phyloP scores from a whole-genome alignment of 345 rosid species.

The Streptanthus diversifolius region DNA sequence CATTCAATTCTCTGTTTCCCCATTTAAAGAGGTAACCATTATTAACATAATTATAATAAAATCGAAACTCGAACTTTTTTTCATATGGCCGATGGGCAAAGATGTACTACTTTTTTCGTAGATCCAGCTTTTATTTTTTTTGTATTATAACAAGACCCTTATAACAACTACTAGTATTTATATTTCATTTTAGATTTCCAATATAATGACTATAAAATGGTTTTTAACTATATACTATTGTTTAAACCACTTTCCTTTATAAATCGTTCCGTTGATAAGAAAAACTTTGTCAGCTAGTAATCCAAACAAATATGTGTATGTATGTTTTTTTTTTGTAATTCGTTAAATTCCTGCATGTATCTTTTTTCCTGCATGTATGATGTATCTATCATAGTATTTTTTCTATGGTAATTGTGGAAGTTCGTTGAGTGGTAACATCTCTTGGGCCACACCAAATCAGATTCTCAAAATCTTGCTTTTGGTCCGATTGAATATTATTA shows the following conservation, averaged over 20 bases:
- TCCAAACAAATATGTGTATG: not conserved
- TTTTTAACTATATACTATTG: too few relatives aligned
- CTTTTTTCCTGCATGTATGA: not conserved
- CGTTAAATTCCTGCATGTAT: not conserved
- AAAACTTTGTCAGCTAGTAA: not conserved
- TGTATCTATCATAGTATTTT: slow-evolving; percentile 6
- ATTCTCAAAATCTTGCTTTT: slow-evolving; percentile 38
- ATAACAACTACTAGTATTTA: not conserved
- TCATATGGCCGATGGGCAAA: slow-evolving; percentile 6
- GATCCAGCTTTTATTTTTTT: slow-evolving; percentile 13
- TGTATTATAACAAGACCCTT: not conserved
- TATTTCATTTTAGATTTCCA: not conserved
- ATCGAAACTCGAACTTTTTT: not conserved
- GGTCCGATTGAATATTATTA: slow-evolving; percentile 21
- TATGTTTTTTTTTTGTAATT: not conserved
- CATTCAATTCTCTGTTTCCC: slow-evolving; percentile 31
- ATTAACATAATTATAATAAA: not conserved
- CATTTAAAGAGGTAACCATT: slow-evolving; percentile 17
- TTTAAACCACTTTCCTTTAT: not conserved
- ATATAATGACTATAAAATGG: too few relatives aligned
- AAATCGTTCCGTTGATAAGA: not conserved
- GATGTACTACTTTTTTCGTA: slow-evolving; percentile 3
- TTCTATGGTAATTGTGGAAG: slow-evolving; percentile 12
- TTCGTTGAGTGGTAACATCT: slow-evolving; percentile 27
- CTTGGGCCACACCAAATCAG: slow-evolving; percentile 36